Conservation (phyloP, 768 basidiomycete genomes). For the Suillus clintonianus region DNA sequence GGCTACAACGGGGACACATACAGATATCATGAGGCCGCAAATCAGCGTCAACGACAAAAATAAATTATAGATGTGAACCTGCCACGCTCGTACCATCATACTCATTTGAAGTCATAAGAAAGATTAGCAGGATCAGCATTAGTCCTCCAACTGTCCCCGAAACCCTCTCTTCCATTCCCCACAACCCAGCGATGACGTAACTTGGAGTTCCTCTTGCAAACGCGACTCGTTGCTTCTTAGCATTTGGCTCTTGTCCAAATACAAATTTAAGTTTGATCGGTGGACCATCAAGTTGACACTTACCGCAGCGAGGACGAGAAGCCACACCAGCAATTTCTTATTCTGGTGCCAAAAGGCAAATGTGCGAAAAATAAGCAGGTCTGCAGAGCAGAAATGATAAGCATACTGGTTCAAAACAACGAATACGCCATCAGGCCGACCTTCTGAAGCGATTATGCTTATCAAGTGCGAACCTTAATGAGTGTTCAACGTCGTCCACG, state of each 20-base stretch:
- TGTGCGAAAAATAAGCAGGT: slow-evolving; percentile 3
- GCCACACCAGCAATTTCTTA: background rate
- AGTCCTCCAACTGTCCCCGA: background rate
- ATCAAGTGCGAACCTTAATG: slow-evolving; percentile 2
- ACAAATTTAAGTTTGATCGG: too few relatives aligned
- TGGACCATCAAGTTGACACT: too few relatives aligned
- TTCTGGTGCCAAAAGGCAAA: slow-evolving; percentile 1
- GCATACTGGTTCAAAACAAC: background rate
- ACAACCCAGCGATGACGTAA: background rate
- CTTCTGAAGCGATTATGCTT: slow-evolving; percentile 5
- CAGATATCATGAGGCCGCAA: too few relatives aligned
- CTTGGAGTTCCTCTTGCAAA: background rate
- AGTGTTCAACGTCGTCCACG: background rate
- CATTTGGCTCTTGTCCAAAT: background rate
- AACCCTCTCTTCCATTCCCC: too few relatives aligned
- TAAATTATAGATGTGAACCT: too few relatives aligned
- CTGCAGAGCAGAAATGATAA: background rate
- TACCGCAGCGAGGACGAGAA: too few relatives aligned
- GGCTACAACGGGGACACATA: too few relatives aligned
- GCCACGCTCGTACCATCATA: too few relatives aligned
- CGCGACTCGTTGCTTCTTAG: background rate
- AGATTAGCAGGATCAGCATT: background rate
- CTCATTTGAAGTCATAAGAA: too few relatives aligned
- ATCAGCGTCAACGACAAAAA: too few relatives aligned
- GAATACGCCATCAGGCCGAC: background rate